phyloP scores from a whole-genome alignment of 768 basidiomycete species.

The Coprinellus micaceus region DNA sequence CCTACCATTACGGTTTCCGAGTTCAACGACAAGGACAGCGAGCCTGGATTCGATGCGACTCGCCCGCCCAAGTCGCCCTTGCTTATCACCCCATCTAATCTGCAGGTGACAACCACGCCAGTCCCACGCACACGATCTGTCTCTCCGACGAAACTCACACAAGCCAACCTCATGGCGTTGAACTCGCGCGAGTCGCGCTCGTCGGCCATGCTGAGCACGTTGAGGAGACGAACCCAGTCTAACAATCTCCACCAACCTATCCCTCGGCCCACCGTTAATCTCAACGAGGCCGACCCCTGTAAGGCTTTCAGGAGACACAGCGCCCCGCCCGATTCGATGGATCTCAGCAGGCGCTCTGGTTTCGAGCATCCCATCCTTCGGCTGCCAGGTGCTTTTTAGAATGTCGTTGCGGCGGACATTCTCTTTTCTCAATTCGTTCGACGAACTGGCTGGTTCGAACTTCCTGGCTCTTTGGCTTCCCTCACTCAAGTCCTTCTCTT shows the following conservation, averaged over 20 bases:
- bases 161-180: conserved; percentile 49
- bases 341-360: conserved; percentile 42
- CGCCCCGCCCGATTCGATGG: conserved; percentile 59
- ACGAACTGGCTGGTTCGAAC: background rate
- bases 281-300: conserved; percentile 20
- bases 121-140: conserved; percentile 42
- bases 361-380: conserved; percentile 59
- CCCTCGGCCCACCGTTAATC: conserved; percentile 2
- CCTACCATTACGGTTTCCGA: conserved; percentile 19
- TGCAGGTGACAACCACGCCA: conserved; percentile 46
- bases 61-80: conserved; percentile 35
- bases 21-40: background rate
- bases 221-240: conserved; percentile 53
- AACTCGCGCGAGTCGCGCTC: conserved; percentile 55
- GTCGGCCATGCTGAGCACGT: conserved; percentile 61
- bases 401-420: background rate
- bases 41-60: conserved; percentile 20
- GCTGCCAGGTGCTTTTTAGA: conserved; percentile 57
- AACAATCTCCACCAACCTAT: conserved; percentile 26
- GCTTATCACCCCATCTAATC: conserved; percentile 30
- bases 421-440: background rate
- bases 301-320: conserved; percentile 48
- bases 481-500: no score
- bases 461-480: conserved; percentile 45
- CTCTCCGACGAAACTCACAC: conserved; percentile 47